phyloP scores from a whole-genome alignment of 176 grass and related monocot genomes.

The Musa acuminata region DNA sequence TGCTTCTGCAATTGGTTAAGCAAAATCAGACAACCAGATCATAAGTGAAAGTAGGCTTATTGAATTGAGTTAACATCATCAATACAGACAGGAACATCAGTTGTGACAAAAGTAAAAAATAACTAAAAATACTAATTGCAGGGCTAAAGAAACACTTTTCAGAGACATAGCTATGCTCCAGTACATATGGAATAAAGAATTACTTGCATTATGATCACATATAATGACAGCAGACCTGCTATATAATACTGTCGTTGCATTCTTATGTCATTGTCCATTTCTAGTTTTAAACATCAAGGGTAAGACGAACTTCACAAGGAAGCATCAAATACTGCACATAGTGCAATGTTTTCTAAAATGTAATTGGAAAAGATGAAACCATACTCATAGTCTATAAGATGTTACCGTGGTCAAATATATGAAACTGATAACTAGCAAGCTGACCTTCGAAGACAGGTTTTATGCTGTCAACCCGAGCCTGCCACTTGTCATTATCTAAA shows the following conservation, averaged over 20 bases:
- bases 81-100: not conserved
- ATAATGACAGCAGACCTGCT: too few species aligned
- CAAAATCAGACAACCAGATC: not conserved
- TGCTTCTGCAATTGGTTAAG: slow-evolving; percentile 45
- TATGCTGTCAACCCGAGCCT: slow-evolving; percentile 72
- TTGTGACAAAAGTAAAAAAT: not conserved
- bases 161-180: not conserved
- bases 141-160: not conserved
- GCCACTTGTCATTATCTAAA: slow-evolving; percentile 77
- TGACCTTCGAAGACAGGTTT: slow-evolving; percentile 91
- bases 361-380: not conserved
- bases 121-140: not conserved
- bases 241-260: not conserved
- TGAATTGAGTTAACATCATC: not conserved
- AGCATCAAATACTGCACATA: not conserved
- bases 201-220: too few species aligned
- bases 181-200: too few species aligned
- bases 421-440: not conserved
- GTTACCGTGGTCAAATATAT: not conserved
- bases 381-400: not conserved
- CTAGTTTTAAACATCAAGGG: not conserved
- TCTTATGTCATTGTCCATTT: not conserved
- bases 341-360: not conserved
- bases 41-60: not conserved
- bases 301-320: not conserved